A percentile compares a stretch with the other conserved stretches of the same genome.
Evolutionary conservation across 2,329 filamentous ascomycete species (phyloP).

Genomic region (Pseudomassariella vexata): DNA sequence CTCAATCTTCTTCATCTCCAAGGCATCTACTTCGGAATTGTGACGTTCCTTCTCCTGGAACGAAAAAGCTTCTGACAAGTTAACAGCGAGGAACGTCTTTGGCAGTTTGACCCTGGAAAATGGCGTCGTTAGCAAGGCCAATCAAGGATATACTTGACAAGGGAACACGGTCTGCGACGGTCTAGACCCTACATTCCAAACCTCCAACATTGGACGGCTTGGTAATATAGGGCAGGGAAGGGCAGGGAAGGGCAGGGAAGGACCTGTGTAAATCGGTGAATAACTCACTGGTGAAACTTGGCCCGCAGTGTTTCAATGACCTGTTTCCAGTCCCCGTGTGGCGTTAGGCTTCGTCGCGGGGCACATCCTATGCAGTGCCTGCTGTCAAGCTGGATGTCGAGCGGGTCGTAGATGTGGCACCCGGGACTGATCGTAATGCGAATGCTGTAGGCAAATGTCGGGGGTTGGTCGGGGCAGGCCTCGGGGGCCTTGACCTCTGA

Average conservation of each 20-base stretch:
- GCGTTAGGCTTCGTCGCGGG: constrained; percentile 80
- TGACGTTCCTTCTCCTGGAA: constrained; percentile 52
- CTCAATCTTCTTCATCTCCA: constrained; percentile 40
- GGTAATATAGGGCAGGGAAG: no score
- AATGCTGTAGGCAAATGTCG: constrained; percentile 88
- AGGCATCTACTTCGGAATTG: constrained; percentile 37
- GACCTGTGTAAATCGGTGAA: no score
- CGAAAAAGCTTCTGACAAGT: constrained; percentile 56
- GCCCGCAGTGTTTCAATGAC: constrained; percentile 93
- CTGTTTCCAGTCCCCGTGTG: constrained; percentile 91
- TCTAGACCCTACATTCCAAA: no score
- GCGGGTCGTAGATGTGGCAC: constrained; percentile 91
- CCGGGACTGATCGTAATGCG: constrained; percentile 93
- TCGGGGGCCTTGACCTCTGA: constrained; percentile 64
- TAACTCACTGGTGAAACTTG: constrained; percentile 84
- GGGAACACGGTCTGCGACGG: no score
- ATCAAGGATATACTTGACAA: no score
- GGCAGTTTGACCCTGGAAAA: constrained; percentile 57
- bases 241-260: no score
- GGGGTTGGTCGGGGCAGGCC: constrained; percentile 48
- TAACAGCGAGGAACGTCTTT: constrained; percentile 61
- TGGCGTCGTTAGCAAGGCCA: no score
- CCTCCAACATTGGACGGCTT: no score
- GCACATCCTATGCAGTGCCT: constrained; percentile 95
- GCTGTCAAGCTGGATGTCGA: constrained; percentile 93